A percentile compares a stretch with the other conserved stretches of the same genome.
Evolutionary conservation across 2,329 filamentous ascomycete genomes (phyloP).

Genomic region (Talaromyces sp.): DNA sequence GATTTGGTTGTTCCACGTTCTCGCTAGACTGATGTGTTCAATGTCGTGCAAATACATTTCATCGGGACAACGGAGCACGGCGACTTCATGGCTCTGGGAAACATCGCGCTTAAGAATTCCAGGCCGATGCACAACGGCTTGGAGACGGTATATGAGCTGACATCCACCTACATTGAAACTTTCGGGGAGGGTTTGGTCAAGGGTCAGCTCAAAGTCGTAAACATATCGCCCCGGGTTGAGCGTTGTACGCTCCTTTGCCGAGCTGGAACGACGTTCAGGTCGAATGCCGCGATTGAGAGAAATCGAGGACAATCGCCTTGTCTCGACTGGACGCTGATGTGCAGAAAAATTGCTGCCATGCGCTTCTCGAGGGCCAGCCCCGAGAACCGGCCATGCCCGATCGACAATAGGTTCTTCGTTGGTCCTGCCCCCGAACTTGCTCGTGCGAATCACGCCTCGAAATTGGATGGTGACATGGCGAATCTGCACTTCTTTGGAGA

Average conservation of each 20-base stretch:
- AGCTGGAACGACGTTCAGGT: neutral
- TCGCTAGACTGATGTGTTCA: constrained; percentile 5
- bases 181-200: constrained; percentile 5
- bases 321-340: neutral
- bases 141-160: constrained; percentile 4
- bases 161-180: constrained; percentile 6
- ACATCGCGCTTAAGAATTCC: constrained; percentile 1
- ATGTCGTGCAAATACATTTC: constrained; percentile 8
- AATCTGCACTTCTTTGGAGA: constrained; percentile 7
- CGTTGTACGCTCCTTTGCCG: neutral
- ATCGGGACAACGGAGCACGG: constrained; percentile 7
- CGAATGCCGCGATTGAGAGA: neutral
- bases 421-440: constrained; percentile 1
- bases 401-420: neutral
- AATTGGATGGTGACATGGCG: constrained; percentile 2
- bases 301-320: neutral
- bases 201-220: constrained; percentile 7
- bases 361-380: neutral
- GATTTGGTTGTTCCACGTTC: constrained; percentile 8
- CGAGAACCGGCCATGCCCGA: neutral
- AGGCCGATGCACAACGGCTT: neutral
- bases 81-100: constrained; percentile 5
- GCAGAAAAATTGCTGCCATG: neutral
- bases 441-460: constrained; percentile 1
- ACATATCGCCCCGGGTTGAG: constrained; percentile 4